Base-by-base conservation (phyloP, 805 yeast species). In the Tanozyma kutaoensis region DNA sequence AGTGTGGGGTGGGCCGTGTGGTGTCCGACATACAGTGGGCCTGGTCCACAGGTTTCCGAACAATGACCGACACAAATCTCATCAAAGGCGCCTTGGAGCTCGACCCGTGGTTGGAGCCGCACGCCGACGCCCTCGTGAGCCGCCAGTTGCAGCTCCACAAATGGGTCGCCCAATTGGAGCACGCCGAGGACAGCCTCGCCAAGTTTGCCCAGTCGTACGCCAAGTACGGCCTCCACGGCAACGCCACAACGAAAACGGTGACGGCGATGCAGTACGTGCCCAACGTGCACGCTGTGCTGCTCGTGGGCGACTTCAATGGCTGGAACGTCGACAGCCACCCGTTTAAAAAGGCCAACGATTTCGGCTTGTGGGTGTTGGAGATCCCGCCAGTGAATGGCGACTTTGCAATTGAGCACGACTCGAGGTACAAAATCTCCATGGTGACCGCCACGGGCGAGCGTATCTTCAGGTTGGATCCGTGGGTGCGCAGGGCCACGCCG, bases 301-400 rank as follows among this genome's bases (percentile, higher is more conserved):
- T 88, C n/a, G 76, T 81, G 30, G 98, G 98, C 11, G 97, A 88
- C 27, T 88, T 91, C 64, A 88, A 88, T 51, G 46, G 62, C 34
- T 88, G 98, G 98, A 58, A 73, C 38, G 61, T 68, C 20, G 52
- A 52, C 4, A 34, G 62, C 4, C 72, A 78, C 44, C 58, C 58
- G 24, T 57, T 88, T 69, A 35, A 35, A 5, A 69, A 59, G 40
- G 46, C 32, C 16, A 77, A 80, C 43, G 65, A 66, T 22, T 82
- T 51, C 47, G 95, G 95, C 1, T 68, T 71, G 28, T 88, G 88
- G 68, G 43, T 52, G 17, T 58, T 77, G 24, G 54, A 52, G 4
- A 47, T 86, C n/a, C 71, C 77, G 2, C 67, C 85, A 3, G 50
- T 52, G 18, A 47, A 56, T 22, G 79, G 76, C 5, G 49, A 55